phyloP scores from a whole-genome alignment of 1,139 yeast genomes.

The Lodderomyces jiufengensis region DNA sequence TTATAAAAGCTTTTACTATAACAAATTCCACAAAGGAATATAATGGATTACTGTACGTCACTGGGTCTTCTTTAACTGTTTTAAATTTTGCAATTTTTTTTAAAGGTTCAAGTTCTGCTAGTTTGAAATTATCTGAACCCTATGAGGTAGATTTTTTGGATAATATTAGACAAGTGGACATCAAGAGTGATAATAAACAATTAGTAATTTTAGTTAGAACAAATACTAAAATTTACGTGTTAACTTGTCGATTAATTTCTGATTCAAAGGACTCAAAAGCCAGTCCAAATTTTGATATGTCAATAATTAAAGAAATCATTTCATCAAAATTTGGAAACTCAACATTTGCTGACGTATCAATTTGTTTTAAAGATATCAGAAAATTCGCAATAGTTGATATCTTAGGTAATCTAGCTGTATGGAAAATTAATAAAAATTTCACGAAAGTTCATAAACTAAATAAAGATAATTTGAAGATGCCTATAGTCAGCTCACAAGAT shows the following conservation, averaged over 20 bases:
- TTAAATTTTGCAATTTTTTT: conserved; percentile 23
- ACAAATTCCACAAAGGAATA: conserved; percentile 11
- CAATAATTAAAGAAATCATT: conserved; percentile 21
- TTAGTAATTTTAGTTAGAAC: conserved; percentile 27
- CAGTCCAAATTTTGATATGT: conserved; percentile 13
- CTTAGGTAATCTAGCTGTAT: conserved; percentile 49
- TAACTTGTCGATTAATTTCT: conserved; percentile 8
- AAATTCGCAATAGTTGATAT: conserved; percentile 47
- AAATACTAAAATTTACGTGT: conserved; percentile 21
- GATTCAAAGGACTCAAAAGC: conserved; percentile 1
- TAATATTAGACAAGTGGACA: conserved; percentile 39
- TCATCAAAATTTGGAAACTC: conserved; percentile 22
- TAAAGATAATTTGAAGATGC: not conserved
- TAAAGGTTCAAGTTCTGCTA: not conserved
- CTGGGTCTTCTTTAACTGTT: conserved; percentile 29
- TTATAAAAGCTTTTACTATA: conserved; percentile 18
- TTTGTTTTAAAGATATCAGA: conserved; percentile 36
- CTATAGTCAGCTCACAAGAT: conserved; percentile 43
- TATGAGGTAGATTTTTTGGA: conserved; percentile 26
- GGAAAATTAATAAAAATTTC: conserved; percentile 21
- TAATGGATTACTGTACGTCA: conserved; percentile 30
- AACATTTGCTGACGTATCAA: conserved; percentile 45
- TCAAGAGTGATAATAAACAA: conserved; percentile 16
- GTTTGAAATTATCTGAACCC: conserved; percentile 17
- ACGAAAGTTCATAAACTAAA: not conserved